Evolutionary conservation across 2,329 filamentous ascomycete species (phyloP), one percentile per base, ranked within the genome.

Genomic region (Phialemonium atrogriseum): DNA sequence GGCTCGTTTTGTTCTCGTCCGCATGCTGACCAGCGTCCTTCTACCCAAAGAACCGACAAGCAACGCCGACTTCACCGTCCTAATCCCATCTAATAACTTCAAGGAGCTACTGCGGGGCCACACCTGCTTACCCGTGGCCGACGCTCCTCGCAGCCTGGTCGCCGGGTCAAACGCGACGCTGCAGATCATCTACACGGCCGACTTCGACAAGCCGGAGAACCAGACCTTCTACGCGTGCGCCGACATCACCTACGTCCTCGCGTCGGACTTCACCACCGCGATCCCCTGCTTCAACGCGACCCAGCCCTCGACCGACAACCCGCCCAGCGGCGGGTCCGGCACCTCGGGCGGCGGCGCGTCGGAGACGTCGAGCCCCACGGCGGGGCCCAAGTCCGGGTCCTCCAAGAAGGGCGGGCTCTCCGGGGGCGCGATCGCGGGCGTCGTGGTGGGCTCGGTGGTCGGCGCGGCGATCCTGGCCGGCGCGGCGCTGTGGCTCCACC

Each of bases 201-300:
- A 61, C 39, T 65, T 60, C 42, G 49, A 62, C 40, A 56, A 52
- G 12, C 56, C 56, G 4, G 50, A 58, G 18, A 58, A 59, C 38
- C 53, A 66, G 40, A 64, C 59, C 13, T 66, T 65, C 46, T 70
- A 66, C 35, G 62, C 65, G 19, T 69, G 66, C 39, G 59, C 66
- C 18, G 65, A 70, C 49, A 61, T 70, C 35, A 58, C 50, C 15
- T 64, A 59, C 38, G 55, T 68, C 27, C 47, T 48, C 10, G 39
- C 53, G 4, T 36, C 49, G 6, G 39, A 51, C 30, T 62, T 64
- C 38, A 45, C 44, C 12, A 45, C 40, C 12, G 34, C 34, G 18
- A 49, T 60, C 13, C 55, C 54, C 13, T 67, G 63, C 52, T 66
- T 66, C 55, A 65, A 66, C 45, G 49, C 53, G 31, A 64, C 60